Conservation (phyloP, 495 filamentous ascomycete genomes). For the Neurospora sp. region DNA sequence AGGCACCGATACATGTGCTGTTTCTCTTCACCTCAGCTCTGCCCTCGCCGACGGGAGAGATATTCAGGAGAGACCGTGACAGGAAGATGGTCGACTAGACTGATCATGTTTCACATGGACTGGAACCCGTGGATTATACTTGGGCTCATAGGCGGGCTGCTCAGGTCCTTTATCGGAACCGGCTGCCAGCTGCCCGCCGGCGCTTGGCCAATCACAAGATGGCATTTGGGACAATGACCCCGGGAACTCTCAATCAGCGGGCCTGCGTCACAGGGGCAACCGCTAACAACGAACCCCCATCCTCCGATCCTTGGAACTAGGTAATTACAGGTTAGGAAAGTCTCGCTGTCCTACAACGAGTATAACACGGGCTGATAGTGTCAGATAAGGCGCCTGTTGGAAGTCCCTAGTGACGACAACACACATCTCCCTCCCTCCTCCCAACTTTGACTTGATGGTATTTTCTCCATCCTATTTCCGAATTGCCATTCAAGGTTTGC, state of each 20-base stretch:
- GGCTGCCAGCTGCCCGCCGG: not conserved
- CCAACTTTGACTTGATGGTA: not conserved
- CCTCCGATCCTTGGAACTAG: not conserved
- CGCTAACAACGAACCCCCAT: not conserved
- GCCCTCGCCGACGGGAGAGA: not conserved
- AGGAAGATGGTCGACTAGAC: not conserved
- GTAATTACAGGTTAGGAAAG: not conserved
- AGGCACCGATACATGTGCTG: not conserved
- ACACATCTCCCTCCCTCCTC: not conserved
- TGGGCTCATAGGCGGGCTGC: not conserved
- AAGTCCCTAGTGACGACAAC: not conserved
- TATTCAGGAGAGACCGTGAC: not conserved
- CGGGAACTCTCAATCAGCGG: slow-evolving; percentile 12
- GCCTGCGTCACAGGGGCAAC: slow-evolving; percentile 7
- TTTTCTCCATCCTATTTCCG: not conserved
- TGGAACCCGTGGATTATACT: not conserved
- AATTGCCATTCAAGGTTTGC: not conserved
- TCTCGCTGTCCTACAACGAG: not conserved
- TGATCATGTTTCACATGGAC: not conserved
- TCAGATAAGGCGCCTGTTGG: not conserved
- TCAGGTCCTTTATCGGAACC: not conserved
- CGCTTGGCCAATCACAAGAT: slow-evolving; percentile 3
- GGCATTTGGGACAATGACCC: not conserved
- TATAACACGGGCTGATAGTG: not conserved
- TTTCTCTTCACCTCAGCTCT: not conserved